phyloP scores from a whole-genome alignment of 768 basidiomycete genomes.

The Suillus placidus region DNA sequence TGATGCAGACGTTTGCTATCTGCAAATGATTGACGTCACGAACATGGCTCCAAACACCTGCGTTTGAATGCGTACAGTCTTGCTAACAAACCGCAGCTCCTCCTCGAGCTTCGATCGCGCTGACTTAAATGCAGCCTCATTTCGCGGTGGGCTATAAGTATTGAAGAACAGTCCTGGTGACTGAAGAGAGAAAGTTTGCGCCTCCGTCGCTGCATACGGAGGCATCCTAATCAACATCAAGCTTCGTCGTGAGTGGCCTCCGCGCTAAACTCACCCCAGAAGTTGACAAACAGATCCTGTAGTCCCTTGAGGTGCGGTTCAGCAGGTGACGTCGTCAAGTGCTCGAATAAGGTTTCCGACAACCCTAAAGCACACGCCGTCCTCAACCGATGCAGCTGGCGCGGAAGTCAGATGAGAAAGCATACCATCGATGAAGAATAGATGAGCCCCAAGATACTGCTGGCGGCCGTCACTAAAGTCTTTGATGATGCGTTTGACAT shows the following conservation, averaged over 20 bases:
- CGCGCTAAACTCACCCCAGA: slow-evolving; percentile 71
- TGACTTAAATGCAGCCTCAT: slow-evolving; percentile 62
- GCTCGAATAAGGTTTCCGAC: slow-evolving; percentile 75
- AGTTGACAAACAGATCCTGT: slow-evolving; percentile 90
- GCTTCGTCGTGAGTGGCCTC: background rate
- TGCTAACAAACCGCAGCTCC: slow-evolving; percentile 77
- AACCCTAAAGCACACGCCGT: slow-evolving; percentile 53
- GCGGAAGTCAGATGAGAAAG: slow-evolving; percentile 15
- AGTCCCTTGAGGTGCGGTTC: slow-evolving; percentile 75
- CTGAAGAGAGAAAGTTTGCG: slow-evolving; percentile 81
- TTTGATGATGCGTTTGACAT: slow-evolving; percentile 86
- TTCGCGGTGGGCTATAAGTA: slow-evolving; percentile 83
- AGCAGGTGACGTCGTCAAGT: slow-evolving; percentile 73
- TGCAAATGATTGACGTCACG: slow-evolving; percentile 26
- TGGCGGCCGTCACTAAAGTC: slow-evolving; percentile 73
- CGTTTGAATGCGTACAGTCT: slow-evolving; percentile 48
- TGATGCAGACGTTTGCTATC: slow-evolving; percentile 90
- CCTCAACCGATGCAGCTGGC: background rate
- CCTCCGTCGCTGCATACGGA: slow-evolving; percentile 68
- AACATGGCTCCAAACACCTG: background rate
- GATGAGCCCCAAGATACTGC: slow-evolving; percentile 80
- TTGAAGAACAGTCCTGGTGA: slow-evolving; percentile 84
- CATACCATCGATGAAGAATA: slow-evolving; percentile 93
- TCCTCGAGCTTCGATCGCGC: slow-evolving; percentile 83
- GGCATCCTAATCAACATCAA: slow-evolving; percentile 17